These are phyloP conservation scores for Sporothrix mexicana DNA, from an alignment of 2,329 filamentous ascomycete species.

Conservation along the genomic window DNA sequence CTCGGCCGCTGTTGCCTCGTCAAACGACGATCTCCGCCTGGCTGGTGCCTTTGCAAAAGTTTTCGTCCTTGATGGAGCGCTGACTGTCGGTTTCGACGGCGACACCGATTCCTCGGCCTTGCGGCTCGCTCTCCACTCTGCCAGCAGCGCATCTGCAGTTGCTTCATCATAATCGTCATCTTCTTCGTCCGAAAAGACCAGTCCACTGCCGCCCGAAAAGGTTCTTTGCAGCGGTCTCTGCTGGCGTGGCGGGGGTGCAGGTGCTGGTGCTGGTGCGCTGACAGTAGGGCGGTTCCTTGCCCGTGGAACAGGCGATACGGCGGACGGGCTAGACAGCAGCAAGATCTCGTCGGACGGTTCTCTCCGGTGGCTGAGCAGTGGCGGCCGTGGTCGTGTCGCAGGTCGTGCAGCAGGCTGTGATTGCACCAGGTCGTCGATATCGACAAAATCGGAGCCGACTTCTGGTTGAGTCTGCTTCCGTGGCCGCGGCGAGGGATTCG, in stretches of 20 bases:
- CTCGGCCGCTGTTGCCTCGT: not conserved
- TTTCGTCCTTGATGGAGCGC: conserved; percentile 28
- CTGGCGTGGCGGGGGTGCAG: not conserved
- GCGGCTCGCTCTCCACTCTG: not conserved
- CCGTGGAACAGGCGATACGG: too few species aligned
- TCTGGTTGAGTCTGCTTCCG: not conserved
- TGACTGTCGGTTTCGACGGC: not conserved
- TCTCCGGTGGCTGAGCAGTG: not conserved
- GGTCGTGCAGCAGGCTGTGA: not conserved
- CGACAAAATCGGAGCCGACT: conserved; percentile 10
- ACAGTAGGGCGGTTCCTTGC: not conserved
- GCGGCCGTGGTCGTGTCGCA: not conserved
- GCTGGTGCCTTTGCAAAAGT: not conserved
- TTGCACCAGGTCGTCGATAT: conserved; percentile 24
- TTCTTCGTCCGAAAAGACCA: conserved; percentile 32
- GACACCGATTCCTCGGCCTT: conserved; percentile 16
- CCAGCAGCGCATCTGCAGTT: not conserved
- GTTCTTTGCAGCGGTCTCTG: conserved; percentile 28
- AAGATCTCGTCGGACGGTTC: conserved; percentile 14
- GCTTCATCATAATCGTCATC: conserved; percentile 34
- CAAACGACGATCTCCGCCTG: not conserved
- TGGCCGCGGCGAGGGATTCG: not conserved
- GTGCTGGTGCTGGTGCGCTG: not conserved
- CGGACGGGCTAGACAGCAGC: conserved; percentile 21
- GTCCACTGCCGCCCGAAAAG: conserved; percentile 27